A percentile compares a stretch with the other conserved stretches of the same genome.
Conservation (phyloP, 306 rosid genomes). For the Quercus dentata region DNA sequence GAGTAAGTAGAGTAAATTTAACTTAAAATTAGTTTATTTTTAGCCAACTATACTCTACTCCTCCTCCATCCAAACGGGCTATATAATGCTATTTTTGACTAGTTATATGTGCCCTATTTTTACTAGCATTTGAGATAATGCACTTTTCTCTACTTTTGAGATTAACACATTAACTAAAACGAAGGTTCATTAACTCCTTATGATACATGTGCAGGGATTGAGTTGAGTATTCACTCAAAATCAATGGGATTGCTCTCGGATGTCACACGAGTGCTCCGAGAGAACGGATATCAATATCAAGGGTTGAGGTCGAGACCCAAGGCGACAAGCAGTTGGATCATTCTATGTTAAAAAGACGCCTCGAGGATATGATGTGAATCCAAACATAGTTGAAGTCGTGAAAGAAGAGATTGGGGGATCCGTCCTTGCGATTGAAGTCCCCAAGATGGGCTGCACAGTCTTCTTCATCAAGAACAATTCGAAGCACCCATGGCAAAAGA, state of each 20-base stretch:
- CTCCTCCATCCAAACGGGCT: too few species aligned
- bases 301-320: slow-evolving; percentile 47
- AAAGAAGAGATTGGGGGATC: slow-evolving; percentile 62
- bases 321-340: slow-evolving; percentile 66
- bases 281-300: slow-evolving; percentile 60
- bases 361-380: slow-evolving; percentile 53
- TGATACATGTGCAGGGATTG: slow-evolving; percentile 45
- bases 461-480: slow-evolving; percentile 13
- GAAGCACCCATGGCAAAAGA: neutral
- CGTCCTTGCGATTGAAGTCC: slow-evolving; percentile 36
- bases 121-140: neutral
- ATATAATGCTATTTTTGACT: neutral
- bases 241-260: slow-evolving; percentile 59
- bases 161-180: neutral
- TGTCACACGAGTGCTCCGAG: slow-evolving; percentile 61
- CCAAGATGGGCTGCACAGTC: slow-evolving; percentile 28
- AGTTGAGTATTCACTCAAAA: slow-evolving; percentile 58
- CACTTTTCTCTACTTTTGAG: neutral
- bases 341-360: slow-evolving; percentile 61
- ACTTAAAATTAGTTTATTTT: too few species aligned
- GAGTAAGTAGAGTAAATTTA: too few species aligned
- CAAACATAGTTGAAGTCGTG: slow-evolving; percentile 42
- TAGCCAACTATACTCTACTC: too few species aligned
- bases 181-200: neutral
- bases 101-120: neutral